These are phyloP conservation scores for Dactylellina parvicollis DNA, from an alignment of 2,329 filamentous ascomycete genomes.

Conservation along the genomic window DNA sequence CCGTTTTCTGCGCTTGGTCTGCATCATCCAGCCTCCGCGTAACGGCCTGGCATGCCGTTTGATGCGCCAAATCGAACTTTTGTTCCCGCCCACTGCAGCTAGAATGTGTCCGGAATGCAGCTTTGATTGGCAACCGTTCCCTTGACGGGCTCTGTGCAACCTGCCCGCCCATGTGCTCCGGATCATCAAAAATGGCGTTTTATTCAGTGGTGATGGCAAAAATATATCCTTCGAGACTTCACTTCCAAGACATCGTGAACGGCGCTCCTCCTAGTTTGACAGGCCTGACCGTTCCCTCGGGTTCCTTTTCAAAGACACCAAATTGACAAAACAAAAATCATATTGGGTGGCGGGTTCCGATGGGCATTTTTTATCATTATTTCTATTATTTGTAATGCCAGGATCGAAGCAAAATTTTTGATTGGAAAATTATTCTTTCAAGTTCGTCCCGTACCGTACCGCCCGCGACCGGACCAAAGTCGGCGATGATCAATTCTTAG, in stretches of 20 bases:
- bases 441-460: slow-evolving; percentile 6
- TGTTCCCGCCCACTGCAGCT: slow-evolving; percentile 12
- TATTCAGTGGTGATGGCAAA: neutral
- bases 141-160: slow-evolving; percentile 18
- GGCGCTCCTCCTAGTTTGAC: neutral
- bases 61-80: slow-evolving; percentile 12
- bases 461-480: slow-evolving; percentile 17
- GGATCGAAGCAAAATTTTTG: no score
- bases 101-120: slow-evolving; percentile 22
- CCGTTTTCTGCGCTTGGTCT: slow-evolving; percentile 18
- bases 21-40: slow-evolving; percentile 20
- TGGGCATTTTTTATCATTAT: no score
- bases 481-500: slow-evolving; percentile 8
- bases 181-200: slow-evolving; percentile 1
- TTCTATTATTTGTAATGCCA: no score
- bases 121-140: slow-evolving; percentile 25
- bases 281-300: no score
- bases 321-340: no score
- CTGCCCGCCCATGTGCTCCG: slow-evolving; percentile 17
- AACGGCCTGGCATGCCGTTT: slow-evolving; percentile 27
- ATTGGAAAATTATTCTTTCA: no score
- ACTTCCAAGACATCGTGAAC: neutral
- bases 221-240: slow-evolving; percentile 14
- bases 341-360: no score
- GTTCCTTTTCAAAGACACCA: no score